A percentile compares a stretch with the other conserved stretches of the same genome.
phyloP scores from a whole-genome alignment of 23 red algal genomes.

The Porphyridium purpureum region DNA sequence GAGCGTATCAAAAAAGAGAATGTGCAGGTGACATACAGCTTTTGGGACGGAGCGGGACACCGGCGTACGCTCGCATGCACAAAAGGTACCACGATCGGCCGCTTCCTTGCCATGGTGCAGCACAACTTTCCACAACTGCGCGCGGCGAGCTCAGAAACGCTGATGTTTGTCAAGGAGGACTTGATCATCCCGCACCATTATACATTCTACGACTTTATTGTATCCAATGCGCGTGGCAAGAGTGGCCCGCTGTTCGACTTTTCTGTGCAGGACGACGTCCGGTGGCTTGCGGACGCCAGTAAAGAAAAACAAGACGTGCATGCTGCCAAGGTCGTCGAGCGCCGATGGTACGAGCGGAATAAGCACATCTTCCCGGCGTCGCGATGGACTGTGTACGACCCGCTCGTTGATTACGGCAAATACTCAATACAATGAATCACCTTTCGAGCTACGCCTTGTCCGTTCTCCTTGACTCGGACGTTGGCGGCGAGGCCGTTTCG shows the following conservation, averaged over 20 bases:
- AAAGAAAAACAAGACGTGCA: conserved; percentile 76
- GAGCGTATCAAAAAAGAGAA: conserved; percentile 41
- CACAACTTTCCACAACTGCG: conserved; percentile 41
- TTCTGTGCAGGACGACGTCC: conserved; percentile 72
- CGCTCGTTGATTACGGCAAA: conserved; percentile 31
- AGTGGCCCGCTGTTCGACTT: conserved; percentile 72
- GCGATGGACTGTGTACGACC: conserved; percentile 73
- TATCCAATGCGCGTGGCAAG: conserved; percentile 64
- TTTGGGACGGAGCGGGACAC: conserved; percentile 82
- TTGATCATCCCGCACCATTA: conserved; percentile 91
- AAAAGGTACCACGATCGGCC: conserved; percentile 79
- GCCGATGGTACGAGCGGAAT: conserved; percentile 89
- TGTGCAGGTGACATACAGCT: conserved; percentile 59
- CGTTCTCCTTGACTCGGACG: too few relatives aligned
- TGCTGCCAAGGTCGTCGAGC: conserved; percentile 73
- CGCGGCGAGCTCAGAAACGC: conserved; percentile 24
- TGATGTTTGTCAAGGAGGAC: conserved; percentile 97
- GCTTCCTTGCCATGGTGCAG: conserved; percentile 57
- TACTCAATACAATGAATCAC: conserved; percentile 76
- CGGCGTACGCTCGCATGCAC: conserved; percentile 29
- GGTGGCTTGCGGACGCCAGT: conserved; percentile 40
- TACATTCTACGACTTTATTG: conserved; percentile 87
- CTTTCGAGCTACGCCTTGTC: too few relatives aligned
- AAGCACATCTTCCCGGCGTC: conserved; percentile 81
- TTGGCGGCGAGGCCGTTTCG: too few relatives aligned